These are phyloP conservation scores for Sugiyamaella floridensis DNA, from an alignment of 805 yeast genomes.

Conservation along the genomic window DNA sequence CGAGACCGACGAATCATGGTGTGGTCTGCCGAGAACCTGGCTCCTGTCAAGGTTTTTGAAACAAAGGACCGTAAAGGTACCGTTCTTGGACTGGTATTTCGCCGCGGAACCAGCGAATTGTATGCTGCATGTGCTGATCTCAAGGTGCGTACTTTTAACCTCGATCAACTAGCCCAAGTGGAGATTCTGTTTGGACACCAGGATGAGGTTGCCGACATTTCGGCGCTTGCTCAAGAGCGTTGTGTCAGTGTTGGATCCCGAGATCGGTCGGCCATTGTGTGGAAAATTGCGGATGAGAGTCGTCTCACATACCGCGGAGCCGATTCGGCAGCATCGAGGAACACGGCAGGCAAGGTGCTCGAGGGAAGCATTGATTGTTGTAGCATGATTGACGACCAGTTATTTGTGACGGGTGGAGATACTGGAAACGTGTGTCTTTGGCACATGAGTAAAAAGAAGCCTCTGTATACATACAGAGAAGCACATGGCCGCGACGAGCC, in stretches of 20 bases:
- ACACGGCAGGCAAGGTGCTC: slow-evolving; percentile 9
- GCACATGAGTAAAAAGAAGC: slow-evolving; percentile 87
- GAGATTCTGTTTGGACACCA: slow-evolving; percentile 95
- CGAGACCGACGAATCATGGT: slow-evolving; percentile 71
- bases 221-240: slow-evolving; percentile 77
- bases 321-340: slow-evolving; percentile 33
- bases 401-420: slow-evolving; percentile 91
- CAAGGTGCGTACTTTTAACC: slow-evolving; percentile 78
- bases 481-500: slow-evolving; percentile 69
- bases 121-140: slow-evolving; percentile 92
- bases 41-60: slow-evolving; percentile 70
- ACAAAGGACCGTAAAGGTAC: slow-evolving; percentile 65
- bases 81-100: slow-evolving; percentile 66
- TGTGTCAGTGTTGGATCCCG: slow-evolving; percentile 95
- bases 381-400: slow-evolving; percentile 84
- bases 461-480: slow-evolving; percentile 56
- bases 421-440: slow-evolving; percentile 87
- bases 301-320: slow-evolving; percentile 92
- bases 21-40: slow-evolving; percentile 76
- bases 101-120: slow-evolving; percentile 74
- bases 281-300: slow-evolving; percentile 96
- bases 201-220: slow-evolving; percentile 74
- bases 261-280: slow-evolving; percentile 89
- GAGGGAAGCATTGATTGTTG: slow-evolving; percentile 92
- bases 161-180: slow-evolving; percentile 79